A percentile compares a stretch with the other conserved stretches of the same genome.
Conservation (phyloP, 2,329 filamentous ascomycete species). For the Magnaporthiopsis poae region DNA sequence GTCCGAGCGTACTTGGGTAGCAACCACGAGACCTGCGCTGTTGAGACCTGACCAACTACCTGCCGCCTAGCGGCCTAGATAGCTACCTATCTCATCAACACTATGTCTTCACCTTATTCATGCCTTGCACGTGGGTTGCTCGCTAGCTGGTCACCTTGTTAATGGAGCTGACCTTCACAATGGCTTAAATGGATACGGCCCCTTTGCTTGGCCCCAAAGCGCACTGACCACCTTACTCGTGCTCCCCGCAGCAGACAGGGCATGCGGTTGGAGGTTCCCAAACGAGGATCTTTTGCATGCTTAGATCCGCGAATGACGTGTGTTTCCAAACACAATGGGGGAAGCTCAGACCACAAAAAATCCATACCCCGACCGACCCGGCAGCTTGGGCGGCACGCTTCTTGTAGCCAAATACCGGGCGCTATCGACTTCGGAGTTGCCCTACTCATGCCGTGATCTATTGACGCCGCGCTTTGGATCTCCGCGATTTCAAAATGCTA, state of each 20-base stretch:
- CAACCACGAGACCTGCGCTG: neutral
- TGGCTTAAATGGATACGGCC: neutral
- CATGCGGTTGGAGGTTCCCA: neutral
- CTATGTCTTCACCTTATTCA: neutral
- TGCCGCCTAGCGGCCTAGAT: no score
- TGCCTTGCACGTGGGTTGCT: neutral
- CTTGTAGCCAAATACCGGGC: no score
- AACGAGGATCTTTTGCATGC: neutral
- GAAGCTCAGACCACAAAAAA: neutral
- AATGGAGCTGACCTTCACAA: neutral
- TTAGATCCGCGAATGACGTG: neutral
- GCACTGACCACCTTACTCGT: neutral
- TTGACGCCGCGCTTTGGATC: neutral
- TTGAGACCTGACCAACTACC: neutral
- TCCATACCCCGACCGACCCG: neutral
- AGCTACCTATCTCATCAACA: neutral
- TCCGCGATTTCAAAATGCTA: slow-evolving; percentile 18
- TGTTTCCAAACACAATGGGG: neutral
- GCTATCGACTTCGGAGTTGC: neutral
- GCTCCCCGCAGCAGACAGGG: neutral
- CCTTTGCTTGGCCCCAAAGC: no score
- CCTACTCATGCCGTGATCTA: neutral
- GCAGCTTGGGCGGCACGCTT: neutral
- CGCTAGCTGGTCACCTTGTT: neutral
- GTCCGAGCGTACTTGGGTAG: neutral